Conservation (phyloP, 1,284 basidiomycete species). For the Sanghuangporus baumii region DNA sequence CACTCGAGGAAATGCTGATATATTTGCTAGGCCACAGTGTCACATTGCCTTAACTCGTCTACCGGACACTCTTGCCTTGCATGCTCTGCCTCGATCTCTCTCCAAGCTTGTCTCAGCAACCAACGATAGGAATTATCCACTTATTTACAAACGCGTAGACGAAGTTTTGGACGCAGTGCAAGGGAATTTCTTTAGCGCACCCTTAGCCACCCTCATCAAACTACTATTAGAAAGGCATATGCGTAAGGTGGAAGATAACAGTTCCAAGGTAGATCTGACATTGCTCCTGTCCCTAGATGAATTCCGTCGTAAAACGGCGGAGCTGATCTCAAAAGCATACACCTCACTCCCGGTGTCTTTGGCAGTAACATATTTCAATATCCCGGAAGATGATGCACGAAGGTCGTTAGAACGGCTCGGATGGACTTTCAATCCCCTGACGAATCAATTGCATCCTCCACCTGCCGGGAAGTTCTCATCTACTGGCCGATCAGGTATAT, state of each 20-base stretch:
- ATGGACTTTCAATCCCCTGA: slow-evolving; percentile 48
- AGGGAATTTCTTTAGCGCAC: slow-evolving; percentile 15
- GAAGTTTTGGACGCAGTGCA: slow-evolving; percentile 41
- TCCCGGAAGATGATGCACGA: slow-evolving; percentile 42
- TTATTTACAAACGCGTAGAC: slow-evolving; percentile 46
- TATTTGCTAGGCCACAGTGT: slow-evolving; percentile 44
- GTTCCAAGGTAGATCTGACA: background rate
- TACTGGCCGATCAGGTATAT: background rate
- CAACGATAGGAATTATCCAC: slow-evolving; percentile 46
- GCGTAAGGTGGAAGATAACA: slow-evolving; percentile 33
- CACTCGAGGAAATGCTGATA: background rate
- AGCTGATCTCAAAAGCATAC: slow-evolving; percentile 55
- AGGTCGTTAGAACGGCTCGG: slow-evolving; percentile 37
- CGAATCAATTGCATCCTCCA: slow-evolving; percentile 28
- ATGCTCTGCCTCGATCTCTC: slow-evolving; percentile 42
- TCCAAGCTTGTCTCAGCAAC: slow-evolving; percentile 42
- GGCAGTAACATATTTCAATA: slow-evolving; percentile 50
- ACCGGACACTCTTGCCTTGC: slow-evolving; percentile 37
- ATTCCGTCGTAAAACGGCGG: slow-evolving; percentile 51
- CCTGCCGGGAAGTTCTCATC: background rate
- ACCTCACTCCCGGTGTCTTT: slow-evolving; percentile 48
- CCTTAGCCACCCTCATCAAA: slow-evolving; percentile 39
- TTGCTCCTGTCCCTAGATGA: slow-evolving; percentile 25
- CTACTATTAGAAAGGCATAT: slow-evolving; percentile 43
- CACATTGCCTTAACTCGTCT: slow-evolving; percentile 48